Percentiles rank a stretch among this genome's conserved stretches.
Evolutionary conservation across 192 early-diverging fungal species (phyloP).

Genomic region (Coemansia biformis): DNA sequence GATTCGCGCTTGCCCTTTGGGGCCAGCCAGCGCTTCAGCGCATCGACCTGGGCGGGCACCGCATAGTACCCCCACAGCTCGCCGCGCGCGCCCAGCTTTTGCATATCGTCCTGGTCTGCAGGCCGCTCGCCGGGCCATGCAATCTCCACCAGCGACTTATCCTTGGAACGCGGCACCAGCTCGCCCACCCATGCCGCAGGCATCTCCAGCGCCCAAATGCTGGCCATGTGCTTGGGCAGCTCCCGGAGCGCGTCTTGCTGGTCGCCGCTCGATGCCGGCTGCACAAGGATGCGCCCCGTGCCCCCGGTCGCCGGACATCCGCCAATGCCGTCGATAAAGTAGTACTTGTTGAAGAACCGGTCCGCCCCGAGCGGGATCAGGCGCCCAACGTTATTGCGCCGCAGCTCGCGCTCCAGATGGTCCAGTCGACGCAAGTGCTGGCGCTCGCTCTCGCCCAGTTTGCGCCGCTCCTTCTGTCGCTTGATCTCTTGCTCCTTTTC

Average conservation of each 20-base stretch:
- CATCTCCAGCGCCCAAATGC: conserved; percentile 38
- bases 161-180: conserved; percentile 14
- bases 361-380: conserved; percentile 73
- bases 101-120: conserved; percentile 8
- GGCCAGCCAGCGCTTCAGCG: conserved; percentile 70
- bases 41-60: conserved; percentile 57
- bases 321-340: conserved; percentile 81
- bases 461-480: conserved; percentile 42
- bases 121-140: conserved; percentile 7
- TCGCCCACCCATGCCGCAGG: conserved; percentile 39
- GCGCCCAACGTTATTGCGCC: conserved; percentile 60
- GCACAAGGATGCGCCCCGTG: conserved; percentile 59
- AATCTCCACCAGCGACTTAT: conserved; percentile 7
- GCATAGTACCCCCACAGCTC: conserved; percentile 53
- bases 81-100: conserved; percentile 2
- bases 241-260: conserved; percentile 5
- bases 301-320: conserved; percentile 44
- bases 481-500: conserved; percentile 38
- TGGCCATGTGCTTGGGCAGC: conserved; percentile 19
- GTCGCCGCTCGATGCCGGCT: conserved; percentile 51
- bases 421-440: conserved; percentile 36
- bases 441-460: conserved; percentile 42
- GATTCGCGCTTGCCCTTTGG: conserved; percentile 69
- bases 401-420: conserved; percentile 66
- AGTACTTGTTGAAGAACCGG: conserved; percentile 84